A percentile compares a stretch with the other conserved stretches of the same genome.
Evolutionary conservation across 2,329 filamentous ascomycete species (phyloP).

Genomic region (Talaromyces sp.): DNA sequence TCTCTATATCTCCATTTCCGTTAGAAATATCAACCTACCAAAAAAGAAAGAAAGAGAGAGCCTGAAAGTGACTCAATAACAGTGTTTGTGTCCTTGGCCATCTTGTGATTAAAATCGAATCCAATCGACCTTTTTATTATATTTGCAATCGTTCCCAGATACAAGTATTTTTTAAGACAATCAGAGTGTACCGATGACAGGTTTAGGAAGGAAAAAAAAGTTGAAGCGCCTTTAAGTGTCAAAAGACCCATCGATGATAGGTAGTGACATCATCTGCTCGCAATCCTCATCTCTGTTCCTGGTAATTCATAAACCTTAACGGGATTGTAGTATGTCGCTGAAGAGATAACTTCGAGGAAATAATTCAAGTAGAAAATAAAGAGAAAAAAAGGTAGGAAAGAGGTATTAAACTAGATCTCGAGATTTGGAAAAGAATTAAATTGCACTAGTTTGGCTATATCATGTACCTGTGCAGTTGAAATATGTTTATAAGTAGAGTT

Average conservation of each 20-base stretch:
- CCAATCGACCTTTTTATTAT: neutral
- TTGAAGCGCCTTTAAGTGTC: neutral
- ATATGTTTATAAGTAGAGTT: neutral
- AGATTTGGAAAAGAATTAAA: neutral
- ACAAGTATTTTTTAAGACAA: neutral
- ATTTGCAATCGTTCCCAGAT: neutral
- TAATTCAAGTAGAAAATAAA: too few relatives aligned
- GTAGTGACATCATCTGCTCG: slow-evolving; percentile 10
- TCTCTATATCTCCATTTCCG: neutral
- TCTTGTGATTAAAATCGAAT: neutral
- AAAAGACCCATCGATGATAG: neutral
- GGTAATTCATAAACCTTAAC: neutral
- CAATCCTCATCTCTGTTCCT: slow-evolving; percentile 1
- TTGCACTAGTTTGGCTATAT: neutral
- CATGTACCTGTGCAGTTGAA: neutral
- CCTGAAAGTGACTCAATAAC: slow-evolving; percentile 6
- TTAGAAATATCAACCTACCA: neutral
- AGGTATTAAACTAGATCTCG: neutral
- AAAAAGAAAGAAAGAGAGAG: neutral
- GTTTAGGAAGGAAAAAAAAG: neutral
- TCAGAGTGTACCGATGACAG: neutral
- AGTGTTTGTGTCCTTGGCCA: slow-evolving; percentile 8
- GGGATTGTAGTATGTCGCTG: too few relatives aligned
- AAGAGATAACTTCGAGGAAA: too few relatives aligned
- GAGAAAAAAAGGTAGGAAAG: neutral